These are phyloP conservation scores for Erodium maritimum DNA, from an alignment of 345 rosid genomes.

Conservation along the genomic window DNA sequence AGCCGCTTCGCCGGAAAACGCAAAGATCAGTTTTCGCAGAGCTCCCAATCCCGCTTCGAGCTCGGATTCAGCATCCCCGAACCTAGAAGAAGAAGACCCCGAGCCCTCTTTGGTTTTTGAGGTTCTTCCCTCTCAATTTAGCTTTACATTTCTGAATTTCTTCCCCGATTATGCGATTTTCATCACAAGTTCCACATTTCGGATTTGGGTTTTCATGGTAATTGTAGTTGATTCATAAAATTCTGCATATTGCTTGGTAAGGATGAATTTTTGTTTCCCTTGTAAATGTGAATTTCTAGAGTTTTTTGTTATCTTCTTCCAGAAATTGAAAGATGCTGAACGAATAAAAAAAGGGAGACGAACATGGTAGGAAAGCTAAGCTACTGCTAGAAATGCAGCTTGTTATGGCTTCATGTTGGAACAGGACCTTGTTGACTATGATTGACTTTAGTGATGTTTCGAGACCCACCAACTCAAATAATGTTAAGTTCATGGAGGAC, in stretches of 20 bases:
- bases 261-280: neutral
- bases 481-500: conserved; percentile 84
- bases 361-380: conserved; percentile 62
- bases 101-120: neutral
- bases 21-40: neutral
- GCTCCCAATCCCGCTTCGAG: neutral
- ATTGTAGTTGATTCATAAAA: neutral
- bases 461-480: conserved; percentile 64
- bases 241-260: neutral
- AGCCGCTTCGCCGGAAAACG: no score
- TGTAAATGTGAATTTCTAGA: conserved; percentile 1
- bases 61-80: neutral
- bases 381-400: conserved; percentile 85
- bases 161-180: no score
- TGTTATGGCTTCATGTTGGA: conserved; percentile 87
- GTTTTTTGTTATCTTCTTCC: conserved; percentile 8
- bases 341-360: conserved; percentile 50
- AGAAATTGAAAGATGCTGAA: conserved; percentile 64
- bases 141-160: no score
- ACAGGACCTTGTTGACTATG: conserved; percentile 56
- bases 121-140: neutral
- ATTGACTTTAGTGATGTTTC: conserved; percentile 73
- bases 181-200: no score
- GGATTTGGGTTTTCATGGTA: no score
- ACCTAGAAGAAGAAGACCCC: neutral